A percentile compares a stretch with the other conserved stretches of the same genome.
Conservation (phyloP, 1,139 yeast species). For the Nakaseomyces delphensis region DNA sequence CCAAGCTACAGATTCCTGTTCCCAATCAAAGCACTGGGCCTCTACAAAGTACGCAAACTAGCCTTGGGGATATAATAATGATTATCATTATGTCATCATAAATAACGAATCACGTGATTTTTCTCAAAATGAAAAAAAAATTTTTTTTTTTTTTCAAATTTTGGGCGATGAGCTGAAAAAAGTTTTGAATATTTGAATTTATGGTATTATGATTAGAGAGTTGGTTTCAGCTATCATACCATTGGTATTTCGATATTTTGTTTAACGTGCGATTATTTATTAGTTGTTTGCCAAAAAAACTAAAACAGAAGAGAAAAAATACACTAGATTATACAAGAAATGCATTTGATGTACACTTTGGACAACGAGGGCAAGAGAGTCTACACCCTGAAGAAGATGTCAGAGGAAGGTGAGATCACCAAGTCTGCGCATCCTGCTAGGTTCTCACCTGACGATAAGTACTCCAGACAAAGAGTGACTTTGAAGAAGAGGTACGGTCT, state of each 20-base stretch:
- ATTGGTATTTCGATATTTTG: too few species aligned
- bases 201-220: too few species aligned
- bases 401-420: constrained; percentile 87
- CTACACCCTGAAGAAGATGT: constrained; percentile 79
- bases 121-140: neutral
- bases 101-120: neutral
- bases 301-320: neutral
- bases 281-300: too few species aligned
- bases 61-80: too few species aligned
- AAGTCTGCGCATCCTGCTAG: constrained; percentile 99
- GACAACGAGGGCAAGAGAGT: constrained; percentile 92
- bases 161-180: neutral
- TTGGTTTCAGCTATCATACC: too few species aligned
- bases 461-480: constrained; percentile 97
- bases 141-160: neutral
- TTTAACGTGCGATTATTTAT: too few species aligned
- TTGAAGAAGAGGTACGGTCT: constrained; percentile 88
- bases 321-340: too few species aligned
- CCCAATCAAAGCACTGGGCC: constrained; percentile 87
- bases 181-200: too few species aligned
- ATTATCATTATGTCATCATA: too few species aligned
- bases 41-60: constrained; percentile 45
- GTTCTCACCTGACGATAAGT: constrained; percentile 98
- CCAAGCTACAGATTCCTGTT: constrained; percentile 88
- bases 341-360: constrained; percentile 98